Evolutionary conservation across 768 basidiomycete species (phyloP).

Genomic region (Boletus insuetus): DNA sequence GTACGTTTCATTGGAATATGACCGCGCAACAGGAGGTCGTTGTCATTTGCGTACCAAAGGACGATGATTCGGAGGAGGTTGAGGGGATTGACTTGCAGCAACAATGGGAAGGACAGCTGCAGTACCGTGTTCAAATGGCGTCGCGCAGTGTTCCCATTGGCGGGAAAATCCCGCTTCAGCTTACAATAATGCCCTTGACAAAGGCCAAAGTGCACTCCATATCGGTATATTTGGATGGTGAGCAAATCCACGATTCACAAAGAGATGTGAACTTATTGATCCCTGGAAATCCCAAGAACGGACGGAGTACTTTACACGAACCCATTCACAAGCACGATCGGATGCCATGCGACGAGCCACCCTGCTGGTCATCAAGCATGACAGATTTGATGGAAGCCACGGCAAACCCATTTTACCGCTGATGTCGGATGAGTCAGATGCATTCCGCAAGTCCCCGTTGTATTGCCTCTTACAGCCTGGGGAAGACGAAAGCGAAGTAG

Average conservation of each 20-base stretch:
- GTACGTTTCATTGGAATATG: conserved; percentile 71
- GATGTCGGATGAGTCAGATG: conserved; percentile 62
- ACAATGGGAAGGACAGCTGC: conserved; percentile 87
- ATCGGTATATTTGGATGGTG: conserved; percentile 78
- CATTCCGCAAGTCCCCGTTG: conserved; percentile 65
- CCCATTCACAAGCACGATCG: conserved; percentile 63
- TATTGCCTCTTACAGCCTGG: conserved; percentile 46
- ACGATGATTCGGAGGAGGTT: conserved; percentile 53
- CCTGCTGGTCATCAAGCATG: conserved; percentile 59
- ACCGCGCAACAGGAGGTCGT: conserved; percentile 67
- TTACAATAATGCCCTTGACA: conserved; percentile 79
- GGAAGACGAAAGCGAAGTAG: conserved; percentile 53
- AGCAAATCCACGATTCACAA: conserved; percentile 17
- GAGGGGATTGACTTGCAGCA: conserved; percentile 81
- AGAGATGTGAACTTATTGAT: not conserved
- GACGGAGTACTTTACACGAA: conserved; percentile 74
- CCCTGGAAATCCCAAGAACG: conserved; percentile 51
- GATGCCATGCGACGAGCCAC: conserved; percentile 60
- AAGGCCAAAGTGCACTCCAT: conserved; percentile 82
- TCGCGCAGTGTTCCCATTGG: conserved; percentile 82
- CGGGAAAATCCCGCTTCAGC: conserved; percentile 71
- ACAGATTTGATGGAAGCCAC: conserved; percentile 41
- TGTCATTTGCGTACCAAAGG: conserved; percentile 67
- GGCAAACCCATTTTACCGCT: conserved; percentile 73
- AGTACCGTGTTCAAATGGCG: conserved; percentile 73